These are phyloP conservation scores for Gossypium stocksii DNA, from an alignment of 345 rosid genomes.

Conservation along the genomic window DNA sequence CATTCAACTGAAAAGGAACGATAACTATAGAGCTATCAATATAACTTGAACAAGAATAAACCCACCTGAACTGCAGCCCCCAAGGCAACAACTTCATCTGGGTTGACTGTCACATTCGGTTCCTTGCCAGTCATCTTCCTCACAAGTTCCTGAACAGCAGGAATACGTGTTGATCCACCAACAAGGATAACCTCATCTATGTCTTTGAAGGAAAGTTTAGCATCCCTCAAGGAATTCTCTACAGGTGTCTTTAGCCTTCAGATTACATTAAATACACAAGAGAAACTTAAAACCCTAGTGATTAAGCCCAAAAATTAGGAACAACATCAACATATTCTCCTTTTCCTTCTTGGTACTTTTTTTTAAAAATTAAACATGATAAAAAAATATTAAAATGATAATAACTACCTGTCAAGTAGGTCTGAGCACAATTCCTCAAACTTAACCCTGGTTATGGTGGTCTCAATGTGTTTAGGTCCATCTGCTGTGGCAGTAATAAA, in stretches of 20 bases:
- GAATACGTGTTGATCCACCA: slow-evolving; percentile 97
- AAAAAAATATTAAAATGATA: background rate
- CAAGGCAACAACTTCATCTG: slow-evolving; percentile 96
- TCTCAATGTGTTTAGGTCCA: slow-evolving; percentile 96
- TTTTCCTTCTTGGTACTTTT: background rate
- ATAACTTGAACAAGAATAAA: background rate
- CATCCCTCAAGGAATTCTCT: slow-evolving; percentile 78
- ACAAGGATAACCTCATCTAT: slow-evolving; percentile 94
- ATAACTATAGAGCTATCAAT: background rate
- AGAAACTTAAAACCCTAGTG: background rate
- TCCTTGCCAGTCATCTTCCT: slow-evolving; percentile 87
- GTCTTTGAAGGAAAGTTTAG: slow-evolving; percentile 79
- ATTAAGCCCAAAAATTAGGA: background rate
- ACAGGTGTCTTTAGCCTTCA: slow-evolving; percentile 78
- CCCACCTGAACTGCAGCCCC: slow-evolving; percentile 98
- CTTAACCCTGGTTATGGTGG: slow-evolving; percentile 82
- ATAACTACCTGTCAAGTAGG: slow-evolving; percentile 72
- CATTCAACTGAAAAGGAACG: background rate
- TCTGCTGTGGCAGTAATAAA: slow-evolving; percentile 97
- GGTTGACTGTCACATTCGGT: slow-evolving; percentile 96
- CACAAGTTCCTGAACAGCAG: slow-evolving; percentile 90
- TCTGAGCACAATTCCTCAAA: slow-evolving; percentile 91
- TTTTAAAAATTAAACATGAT: background rate
- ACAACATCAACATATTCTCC: background rate
- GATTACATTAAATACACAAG: background rate